Evolutionary conservation across 345 rosid genomes (phyloP), one percentile per base, ranked within the genome.

Genomic region (Salix udensis): DNA sequence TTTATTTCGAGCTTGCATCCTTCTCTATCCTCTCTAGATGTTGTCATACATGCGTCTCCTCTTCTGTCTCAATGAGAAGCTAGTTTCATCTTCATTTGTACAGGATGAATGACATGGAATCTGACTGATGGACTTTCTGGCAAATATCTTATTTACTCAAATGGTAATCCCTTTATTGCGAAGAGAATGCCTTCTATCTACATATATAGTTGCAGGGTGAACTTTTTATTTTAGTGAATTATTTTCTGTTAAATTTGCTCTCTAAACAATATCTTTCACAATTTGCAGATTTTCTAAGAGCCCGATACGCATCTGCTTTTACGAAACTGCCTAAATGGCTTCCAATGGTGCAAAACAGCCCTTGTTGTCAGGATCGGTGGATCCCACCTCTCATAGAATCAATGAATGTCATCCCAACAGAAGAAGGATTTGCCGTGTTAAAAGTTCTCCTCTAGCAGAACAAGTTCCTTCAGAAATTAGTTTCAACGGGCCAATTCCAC

Each of bases 391-490:
- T 77, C 84, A 75, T 67, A 80, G 65, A 28, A 77, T 30, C 26
- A 73, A 66, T 48, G 80, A 73, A 64, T 28, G 42, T 61, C 68
- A 80, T 55, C 81, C 82, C 8, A 76, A 74, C 68, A 85, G 78
- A 79, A 83, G 89, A 83, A 83, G 92, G 76, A 11, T 84, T 55
- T 88, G 90, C 52, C 93, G 88, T 61, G 74, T 79, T 84, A 87
- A 70, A 85, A 93, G 97, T 82, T 91, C 96, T 85, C 96, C 99
- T 34, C 81, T 82, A 6, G 82, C 88, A 14, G 93, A 89, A 24
- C 76, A 52, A n/a, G 16, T 65, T 78, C 78, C 74, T 66, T 69
- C 68, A 28, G 87, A 79, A 26, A 75, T 72, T 36, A 62, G 60
- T 1, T 81, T 46, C 42, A 28, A 58, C 58, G 82, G 68, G 3